Evolutionary conservation across 2,329 filamentous ascomycete genomes (phyloP).

Genomic region (Apiospora arundinis): DNA sequence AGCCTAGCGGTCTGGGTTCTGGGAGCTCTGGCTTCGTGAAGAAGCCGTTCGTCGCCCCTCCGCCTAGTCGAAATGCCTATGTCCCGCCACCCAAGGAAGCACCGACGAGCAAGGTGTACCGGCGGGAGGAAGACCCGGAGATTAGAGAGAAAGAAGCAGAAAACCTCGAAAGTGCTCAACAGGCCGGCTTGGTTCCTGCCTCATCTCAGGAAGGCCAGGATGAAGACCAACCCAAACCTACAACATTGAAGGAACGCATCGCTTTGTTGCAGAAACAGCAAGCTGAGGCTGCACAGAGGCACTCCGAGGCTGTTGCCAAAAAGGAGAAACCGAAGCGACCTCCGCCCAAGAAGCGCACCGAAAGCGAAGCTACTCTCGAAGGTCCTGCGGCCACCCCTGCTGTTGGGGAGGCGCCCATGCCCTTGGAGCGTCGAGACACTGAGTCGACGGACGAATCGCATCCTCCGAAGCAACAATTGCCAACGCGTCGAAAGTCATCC

Average conservation of each 20-base stretch:
- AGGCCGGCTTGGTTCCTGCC: conserved; percentile 63
- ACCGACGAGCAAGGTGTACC: conserved; percentile 74
- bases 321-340: conserved; percentile 88
- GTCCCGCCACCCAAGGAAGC: conserved; percentile 81
- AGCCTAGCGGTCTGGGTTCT: conserved; percentile 69
- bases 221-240: conserved; percentile 88
- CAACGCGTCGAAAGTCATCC: conserved; percentile 60
- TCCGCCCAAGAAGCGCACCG: conserved; percentile 70
- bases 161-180: conserved; percentile 70
- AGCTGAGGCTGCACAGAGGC: conserved; percentile 82
- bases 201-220: conserved; percentile 54
- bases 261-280: conserved; percentile 94
- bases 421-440: conserved; percentile 54
- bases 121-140: conserved; percentile 85
- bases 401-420: conserved; percentile 27
- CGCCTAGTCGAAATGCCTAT: conserved; percentile 90
- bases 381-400: conserved; percentile 24
- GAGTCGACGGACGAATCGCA: conserved; percentile 59
- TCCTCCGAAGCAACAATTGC: conserved; percentile 46
- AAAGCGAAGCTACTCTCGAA: conserved; percentile 50
- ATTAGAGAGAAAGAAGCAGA: conserved; percentile 70
- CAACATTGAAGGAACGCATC: conserved; percentile 93
- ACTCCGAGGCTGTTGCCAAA: conserved; percentile 78
- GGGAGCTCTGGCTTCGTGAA: conserved; percentile 79
- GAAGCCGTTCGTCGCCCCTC: conserved; percentile 95